A percentile compares a stretch with the other conserved stretches of the same genome.
These are phyloP conservation scores for Candida pseudoglaebosa DNA, from an alignment of 805 yeast genomes.

Conservation along the genomic window DNA sequence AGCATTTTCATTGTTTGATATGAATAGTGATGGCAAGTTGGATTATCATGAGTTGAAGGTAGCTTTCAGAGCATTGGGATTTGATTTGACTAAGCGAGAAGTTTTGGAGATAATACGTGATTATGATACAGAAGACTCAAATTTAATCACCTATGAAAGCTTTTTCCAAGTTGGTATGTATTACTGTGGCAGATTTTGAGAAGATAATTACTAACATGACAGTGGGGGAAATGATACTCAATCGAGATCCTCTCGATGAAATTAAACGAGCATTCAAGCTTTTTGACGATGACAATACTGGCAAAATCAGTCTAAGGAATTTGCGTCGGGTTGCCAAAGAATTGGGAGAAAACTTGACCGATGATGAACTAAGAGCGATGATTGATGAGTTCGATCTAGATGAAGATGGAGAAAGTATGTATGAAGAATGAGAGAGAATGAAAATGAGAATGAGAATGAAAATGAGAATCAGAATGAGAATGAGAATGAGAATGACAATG, in stretches of 20 bases:
- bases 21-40: constrained; percentile 83
- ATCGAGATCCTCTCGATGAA: constrained; percentile 91
- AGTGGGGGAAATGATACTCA: constrained; percentile 78
- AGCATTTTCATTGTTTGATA: constrained; percentile 87
- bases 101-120: constrained; percentile 74
- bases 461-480: no score
- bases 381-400: constrained; percentile 95
- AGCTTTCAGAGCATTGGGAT: constrained; percentile 91
- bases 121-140: constrained; percentile 73
- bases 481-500: no score
- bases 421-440: constrained; percentile 9
- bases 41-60: constrained; percentile 94
- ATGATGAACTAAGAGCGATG: constrained; percentile 93
- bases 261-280: constrained; percentile 83
- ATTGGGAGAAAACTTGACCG: constrained; percentile 85
- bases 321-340: constrained; percentile 88
- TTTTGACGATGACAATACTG: constrained; percentile 85
- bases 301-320: constrained; percentile 77
- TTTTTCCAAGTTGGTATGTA: constrained; percentile 68
- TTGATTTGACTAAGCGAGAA: constrained; percentile 73
- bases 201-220: constrained; percentile 21
- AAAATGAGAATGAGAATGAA: no score
- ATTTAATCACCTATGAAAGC: constrained; percentile 72
- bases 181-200: background rate
- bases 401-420: constrained; percentile 84